Percentiles rank a stretch among this genome's conserved stretches.
These are phyloP conservation scores for Saprolegnia parasitica DNA, from an alignment of 352 stramenopile species.

Conservation along the genomic window DNA sequence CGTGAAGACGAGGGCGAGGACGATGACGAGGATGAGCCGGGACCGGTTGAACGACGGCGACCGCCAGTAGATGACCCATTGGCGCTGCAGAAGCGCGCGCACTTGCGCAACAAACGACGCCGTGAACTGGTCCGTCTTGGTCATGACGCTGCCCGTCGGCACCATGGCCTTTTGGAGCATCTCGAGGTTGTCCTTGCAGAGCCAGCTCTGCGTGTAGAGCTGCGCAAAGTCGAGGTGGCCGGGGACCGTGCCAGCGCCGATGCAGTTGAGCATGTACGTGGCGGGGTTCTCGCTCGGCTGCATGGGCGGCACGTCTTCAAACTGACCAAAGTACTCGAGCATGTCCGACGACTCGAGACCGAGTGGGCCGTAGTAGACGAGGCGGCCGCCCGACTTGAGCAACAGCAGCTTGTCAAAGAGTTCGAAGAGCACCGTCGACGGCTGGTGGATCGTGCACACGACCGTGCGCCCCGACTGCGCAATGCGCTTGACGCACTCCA, in stretches of 20 bases:
- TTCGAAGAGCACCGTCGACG: slow-evolving; percentile 63
- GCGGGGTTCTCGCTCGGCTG: slow-evolving; percentile 67
- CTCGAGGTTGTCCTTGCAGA: slow-evolving; percentile 30
- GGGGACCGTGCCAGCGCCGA: slow-evolving; percentile 52
- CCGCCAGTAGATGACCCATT: slow-evolving; percentile 58
- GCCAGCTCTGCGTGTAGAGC: not conserved
- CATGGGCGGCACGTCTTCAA: slow-evolving; percentile 37
- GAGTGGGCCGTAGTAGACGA: slow-evolving; percentile 86
- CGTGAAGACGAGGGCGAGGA: slow-evolving; percentile 75
- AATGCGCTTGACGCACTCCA: slow-evolving; percentile 60
- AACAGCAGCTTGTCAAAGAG: slow-evolving; percentile 66
- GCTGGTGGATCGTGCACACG: slow-evolving; percentile 82
- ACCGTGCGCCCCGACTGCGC: slow-evolving; percentile 67
- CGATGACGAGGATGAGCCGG: slow-evolving; percentile 58
- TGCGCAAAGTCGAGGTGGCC: slow-evolving; percentile 42
- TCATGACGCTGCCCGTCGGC: slow-evolving; percentile 28
- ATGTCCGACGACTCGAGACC: slow-evolving; percentile 49
- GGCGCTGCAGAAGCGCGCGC: slow-evolving; percentile 45
- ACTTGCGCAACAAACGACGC: slow-evolving; percentile 52
- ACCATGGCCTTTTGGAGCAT: slow-evolving; percentile 38
- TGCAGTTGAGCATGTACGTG: slow-evolving; percentile 81
- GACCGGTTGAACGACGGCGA: slow-evolving; percentile 84
- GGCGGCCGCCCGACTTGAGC: slow-evolving; percentile 57
- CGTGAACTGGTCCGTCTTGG: slow-evolving; percentile 32
- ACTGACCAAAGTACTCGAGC: slow-evolving; percentile 57